Conservation (phyloP, 2,329 filamentous ascomycete species). For the Kalaharituber pfeilii region DNA sequence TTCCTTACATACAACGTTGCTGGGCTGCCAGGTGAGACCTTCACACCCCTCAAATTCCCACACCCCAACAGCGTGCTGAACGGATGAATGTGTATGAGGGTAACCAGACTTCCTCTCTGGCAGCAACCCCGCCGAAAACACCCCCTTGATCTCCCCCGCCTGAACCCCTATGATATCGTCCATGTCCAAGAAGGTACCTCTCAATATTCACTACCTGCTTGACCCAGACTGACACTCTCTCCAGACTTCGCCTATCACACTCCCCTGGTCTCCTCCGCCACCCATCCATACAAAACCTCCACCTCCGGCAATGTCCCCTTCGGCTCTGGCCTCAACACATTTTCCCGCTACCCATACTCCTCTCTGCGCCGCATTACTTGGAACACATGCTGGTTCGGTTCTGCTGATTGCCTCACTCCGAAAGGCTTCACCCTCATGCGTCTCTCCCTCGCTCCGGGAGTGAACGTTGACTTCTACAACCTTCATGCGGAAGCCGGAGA, state of each 20-base stretch:
- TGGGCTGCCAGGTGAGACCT: slow-evolving; percentile 33
- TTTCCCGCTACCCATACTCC: slow-evolving; percentile 41
- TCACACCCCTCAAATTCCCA: background rate
- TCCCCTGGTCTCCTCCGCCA: slow-evolving; percentile 42
- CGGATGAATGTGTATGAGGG: background rate
- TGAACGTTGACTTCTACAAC: slow-evolving; percentile 48
- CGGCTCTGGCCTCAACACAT: slow-evolving; percentile 46
- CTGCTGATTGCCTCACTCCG: slow-evolving; percentile 47
- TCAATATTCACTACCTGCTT: slow-evolving; percentile 11
- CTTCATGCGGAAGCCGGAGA: slow-evolving; percentile 47
- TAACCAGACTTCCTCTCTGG: slow-evolving; percentile 6
- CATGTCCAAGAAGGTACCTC: slow-evolving; percentile 39
- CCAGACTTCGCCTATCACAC: slow-evolving; percentile 50
- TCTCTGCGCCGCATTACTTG: slow-evolving; percentile 42
- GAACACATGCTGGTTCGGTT: slow-evolving; percentile 39
- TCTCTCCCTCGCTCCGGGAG: slow-evolving; percentile 34
- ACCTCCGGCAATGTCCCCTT: slow-evolving; percentile 48
- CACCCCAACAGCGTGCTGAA: background rate
- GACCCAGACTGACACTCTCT: slow-evolving; percentile 23
- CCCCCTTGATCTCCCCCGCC: slow-evolving; percentile 9
- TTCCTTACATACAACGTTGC: slow-evolving; percentile 43
- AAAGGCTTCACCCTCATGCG: slow-evolving; percentile 56
- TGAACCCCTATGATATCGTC: slow-evolving; percentile 39
- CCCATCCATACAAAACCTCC: slow-evolving; percentile 42
- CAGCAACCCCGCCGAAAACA: slow-evolving; percentile 9